Percentiles rank a stretch among this genome's conserved stretches.
Evolutionary conservation across 352 stramenopile species (phyloP).

Genomic region (Thraustochytrium striatum): DNA sequence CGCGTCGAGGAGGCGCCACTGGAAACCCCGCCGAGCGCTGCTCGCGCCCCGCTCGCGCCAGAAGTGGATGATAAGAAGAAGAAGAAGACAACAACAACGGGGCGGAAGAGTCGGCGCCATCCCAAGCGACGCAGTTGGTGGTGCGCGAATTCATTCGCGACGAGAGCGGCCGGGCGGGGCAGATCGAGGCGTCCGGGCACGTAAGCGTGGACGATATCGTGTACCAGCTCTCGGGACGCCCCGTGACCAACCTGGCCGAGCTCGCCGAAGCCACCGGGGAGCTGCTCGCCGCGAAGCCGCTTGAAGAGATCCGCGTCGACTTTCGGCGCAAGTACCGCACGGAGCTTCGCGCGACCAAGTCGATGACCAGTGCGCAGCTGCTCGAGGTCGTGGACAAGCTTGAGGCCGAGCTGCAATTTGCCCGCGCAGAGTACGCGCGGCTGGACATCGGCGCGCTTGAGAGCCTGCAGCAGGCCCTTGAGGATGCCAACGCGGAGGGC

Average conservation of each 20-base stretch:
- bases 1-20: too few relatives aligned
- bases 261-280: neutral
- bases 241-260: neutral
- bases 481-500: conserved; percentile 1
- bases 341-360: neutral
- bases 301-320: neutral
- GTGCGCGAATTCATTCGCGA: conserved; percentile 32
- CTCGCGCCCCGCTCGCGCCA: too few relatives aligned
- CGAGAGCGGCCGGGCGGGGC: neutral
- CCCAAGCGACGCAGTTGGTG: too few relatives aligned
- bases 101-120: too few relatives aligned
- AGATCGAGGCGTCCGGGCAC: conserved; percentile 34
- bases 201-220: conserved; percentile 37
- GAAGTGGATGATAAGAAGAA: too few relatives aligned
- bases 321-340: conserved; percentile 3
- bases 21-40: too few relatives aligned
- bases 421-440: conserved; percentile 35
- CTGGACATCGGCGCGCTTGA: conserved; percentile 47
- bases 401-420: conserved; percentile 39
- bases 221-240: neutral
- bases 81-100: too few relatives aligned
- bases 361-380: conserved; percentile 5
- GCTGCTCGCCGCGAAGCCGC: neutral
- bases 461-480: conserved; percentile 19
- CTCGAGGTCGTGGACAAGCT: neutral